These are phyloP conservation scores for Trametes cubensis DNA, from an alignment of 768 basidiomycete species.

Conservation along the genomic window DNA sequence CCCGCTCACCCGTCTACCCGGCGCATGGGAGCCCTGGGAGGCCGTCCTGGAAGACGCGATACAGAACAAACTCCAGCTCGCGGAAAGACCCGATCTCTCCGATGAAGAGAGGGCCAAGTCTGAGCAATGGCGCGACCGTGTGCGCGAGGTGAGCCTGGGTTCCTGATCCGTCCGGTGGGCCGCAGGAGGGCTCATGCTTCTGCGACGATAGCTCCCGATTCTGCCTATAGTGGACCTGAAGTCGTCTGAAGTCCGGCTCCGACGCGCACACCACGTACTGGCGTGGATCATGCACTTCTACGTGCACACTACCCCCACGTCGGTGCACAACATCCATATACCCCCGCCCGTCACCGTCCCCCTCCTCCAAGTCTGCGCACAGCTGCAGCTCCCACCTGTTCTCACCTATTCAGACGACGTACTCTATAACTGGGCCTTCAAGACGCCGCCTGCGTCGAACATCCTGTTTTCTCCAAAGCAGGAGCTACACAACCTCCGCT, in stretches of 20 bases:
- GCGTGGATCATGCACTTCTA: constrained; percentile 60
- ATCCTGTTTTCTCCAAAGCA: constrained; percentile 37
- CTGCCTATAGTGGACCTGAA: constrained; percentile 40
- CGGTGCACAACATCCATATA: constrained; percentile 50
- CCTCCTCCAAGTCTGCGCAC: constrained; percentile 65
- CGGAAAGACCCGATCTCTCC: constrained; percentile 35
- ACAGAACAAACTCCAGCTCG: constrained; percentile 55
- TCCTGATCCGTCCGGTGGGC: not conserved
- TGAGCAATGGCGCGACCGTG: constrained; percentile 45
- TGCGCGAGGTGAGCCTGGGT: constrained; percentile 40
- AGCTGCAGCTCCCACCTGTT: constrained; percentile 82
- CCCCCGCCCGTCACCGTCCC: constrained; percentile 76
- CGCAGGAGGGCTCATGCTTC: not conserved
- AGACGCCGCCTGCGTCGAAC: constrained; percentile 21
- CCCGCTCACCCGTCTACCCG: constrained; percentile 65
- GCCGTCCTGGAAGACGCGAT: constrained; percentile 53
- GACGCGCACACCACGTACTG: constrained; percentile 58
- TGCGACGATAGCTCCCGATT: constrained; percentile 41
- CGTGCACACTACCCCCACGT: constrained; percentile 45
- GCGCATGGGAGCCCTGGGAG: constrained; percentile 77
- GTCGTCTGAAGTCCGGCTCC: constrained; percentile 48
- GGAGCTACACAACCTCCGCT: constrained; percentile 60
- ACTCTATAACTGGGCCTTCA: constrained; percentile 76
- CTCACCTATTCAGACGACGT: constrained; percentile 92
- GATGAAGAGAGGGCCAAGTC: constrained; percentile 38